phyloP scores from a whole-genome alignment of 2,329 filamentous ascomycete genomes.

The Tolypocladium nubicola region DNA sequence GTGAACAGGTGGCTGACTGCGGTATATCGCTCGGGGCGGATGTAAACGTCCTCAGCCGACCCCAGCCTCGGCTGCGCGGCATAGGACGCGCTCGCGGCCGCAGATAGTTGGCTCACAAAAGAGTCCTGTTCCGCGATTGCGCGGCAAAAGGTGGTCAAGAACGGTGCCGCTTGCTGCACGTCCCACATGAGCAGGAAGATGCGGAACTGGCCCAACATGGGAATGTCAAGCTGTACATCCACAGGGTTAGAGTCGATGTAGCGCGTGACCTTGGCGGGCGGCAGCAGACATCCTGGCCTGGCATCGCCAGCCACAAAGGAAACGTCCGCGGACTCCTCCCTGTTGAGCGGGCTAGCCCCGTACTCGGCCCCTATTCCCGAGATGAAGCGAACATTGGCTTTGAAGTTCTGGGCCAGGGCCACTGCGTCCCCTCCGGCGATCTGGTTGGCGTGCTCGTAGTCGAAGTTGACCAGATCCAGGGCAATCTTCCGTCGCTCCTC shows the following conservation, averaged over 20 bases:
- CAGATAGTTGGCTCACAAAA: slow-evolving; percentile 49
- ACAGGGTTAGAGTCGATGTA: slow-evolving; percentile 72
- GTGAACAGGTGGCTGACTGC: slow-evolving; percentile 59
- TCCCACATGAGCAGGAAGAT: slow-evolving; percentile 62
- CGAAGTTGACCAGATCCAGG: slow-evolving; percentile 47
- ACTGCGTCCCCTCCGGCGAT: slow-evolving; percentile 51
- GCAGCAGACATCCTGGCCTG: slow-evolving; percentile 44
- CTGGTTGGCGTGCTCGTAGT: slow-evolving; percentile 46
- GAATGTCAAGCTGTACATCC: slow-evolving; percentile 68
- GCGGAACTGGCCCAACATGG: slow-evolving; percentile 66
- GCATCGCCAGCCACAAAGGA: slow-evolving; percentile 35
- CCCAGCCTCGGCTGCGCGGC: slow-evolving; percentile 43
- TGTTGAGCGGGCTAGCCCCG: slow-evolving; percentile 39
- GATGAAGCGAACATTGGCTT: slow-evolving; percentile 62
- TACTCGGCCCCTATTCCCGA: slow-evolving; percentile 60
- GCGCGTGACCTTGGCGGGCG: slow-evolving; percentile 60
- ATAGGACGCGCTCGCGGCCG: slow-evolving; percentile 52
- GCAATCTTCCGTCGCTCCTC: slow-evolving; percentile 52
- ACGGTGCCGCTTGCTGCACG: slow-evolving; percentile 41
- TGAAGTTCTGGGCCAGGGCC: slow-evolving; percentile 57
- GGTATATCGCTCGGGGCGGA: slow-evolving; percentile 58
- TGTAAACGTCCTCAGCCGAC: slow-evolving; percentile 53
- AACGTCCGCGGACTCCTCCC: slow-evolving; percentile 21
- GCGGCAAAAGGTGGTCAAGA: slow-evolving; percentile 49
- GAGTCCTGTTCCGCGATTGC: slow-evolving; percentile 39